Conservation (phyloP, 352 stramenopile genomes). For the Phytophthora aleatoria region DNA sequence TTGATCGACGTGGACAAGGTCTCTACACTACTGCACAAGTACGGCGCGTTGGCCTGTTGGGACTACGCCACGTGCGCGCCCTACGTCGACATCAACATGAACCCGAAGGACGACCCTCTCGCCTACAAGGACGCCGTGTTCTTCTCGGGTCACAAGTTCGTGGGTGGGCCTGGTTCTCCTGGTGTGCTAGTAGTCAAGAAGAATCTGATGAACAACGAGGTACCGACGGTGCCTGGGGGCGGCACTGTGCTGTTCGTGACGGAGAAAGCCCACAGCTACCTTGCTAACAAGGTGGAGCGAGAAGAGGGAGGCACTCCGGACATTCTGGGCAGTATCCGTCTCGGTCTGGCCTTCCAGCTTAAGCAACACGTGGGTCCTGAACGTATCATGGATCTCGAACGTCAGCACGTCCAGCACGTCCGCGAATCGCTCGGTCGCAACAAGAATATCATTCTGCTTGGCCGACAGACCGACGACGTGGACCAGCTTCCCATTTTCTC, state of each 20-base stretch:
- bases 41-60: constrained; percentile 93
- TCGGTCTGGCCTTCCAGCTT: constrained; percentile 92
- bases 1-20: constrained; percentile 91
- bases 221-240: constrained; percentile 57
- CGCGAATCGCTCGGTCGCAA: constrained; percentile 50
- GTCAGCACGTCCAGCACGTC: constrained; percentile 40
- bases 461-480: constrained; percentile 45
- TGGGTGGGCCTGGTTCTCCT: constrained; percentile 92
- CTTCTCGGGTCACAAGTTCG: constrained; percentile 97
- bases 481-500: constrained; percentile 94
- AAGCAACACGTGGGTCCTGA: constrained; percentile 69
- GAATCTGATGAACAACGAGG: constrained; percentile 61
- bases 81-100: constrained; percentile 97
- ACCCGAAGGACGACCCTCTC: constrained; percentile 64
- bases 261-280: constrained; percentile 60
- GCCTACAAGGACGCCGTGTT: constrained; percentile 94
- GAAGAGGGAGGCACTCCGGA: constrained; percentile 97
- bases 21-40: constrained; percentile 88
- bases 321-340: constrained; percentile 92
- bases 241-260: constrained; percentile 65
- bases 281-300: constrained; percentile 76
- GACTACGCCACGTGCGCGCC: constrained; percentile 96
- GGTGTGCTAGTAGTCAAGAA: constrained; percentile 97
- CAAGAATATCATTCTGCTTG: constrained; percentile 90
- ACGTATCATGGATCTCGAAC: constrained; percentile 66